Conservation (phyloP, 345 rosid species). For the Reutealis trisperma region DNA sequence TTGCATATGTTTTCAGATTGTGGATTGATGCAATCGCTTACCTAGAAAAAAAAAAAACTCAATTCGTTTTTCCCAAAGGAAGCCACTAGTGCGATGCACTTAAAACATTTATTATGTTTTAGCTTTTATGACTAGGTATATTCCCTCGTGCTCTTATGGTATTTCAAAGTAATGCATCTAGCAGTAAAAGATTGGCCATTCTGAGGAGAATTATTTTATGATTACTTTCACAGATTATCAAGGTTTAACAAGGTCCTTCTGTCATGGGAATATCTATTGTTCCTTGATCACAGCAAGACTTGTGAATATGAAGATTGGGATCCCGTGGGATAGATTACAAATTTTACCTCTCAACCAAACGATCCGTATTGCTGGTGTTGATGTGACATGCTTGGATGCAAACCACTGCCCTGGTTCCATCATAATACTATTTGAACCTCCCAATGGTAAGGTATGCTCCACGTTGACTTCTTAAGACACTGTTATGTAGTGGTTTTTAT, state of each 20-base stretch:
- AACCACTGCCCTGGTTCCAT: slow-evolving; percentile 96
- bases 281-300: slow-evolving; percentile 82
- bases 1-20: background rate
- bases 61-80: background rate
- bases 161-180: background rate
- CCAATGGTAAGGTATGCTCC: slow-evolving; percentile 81
- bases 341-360: slow-evolving; percentile 73
- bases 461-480: slow-evolving; percentile 18
- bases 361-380: slow-evolving; percentile 58
- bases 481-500: slow-evolving; percentile 9
- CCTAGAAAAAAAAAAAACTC: background rate
- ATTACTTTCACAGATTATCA: slow-evolving; percentile 72
- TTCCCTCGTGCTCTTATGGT: background rate
- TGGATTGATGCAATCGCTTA: background rate
- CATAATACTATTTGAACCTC: slow-evolving; percentile 82
- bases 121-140: background rate
- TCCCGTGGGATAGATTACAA: slow-evolving; percentile 77
- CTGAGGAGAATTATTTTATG: background rate
- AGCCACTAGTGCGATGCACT: background rate
- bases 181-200: background rate
- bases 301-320: slow-evolving; percentile 83
- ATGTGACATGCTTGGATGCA: slow-evolving; percentile 87
- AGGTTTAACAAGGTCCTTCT: slow-evolving; percentile 84
- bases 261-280: slow-evolving; percentile 89
- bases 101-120: background rate